Evolutionary conservation across 2,329 filamentous ascomycete genomes (phyloP).

Genomic region (Tympanopsis confertula): DNA sequence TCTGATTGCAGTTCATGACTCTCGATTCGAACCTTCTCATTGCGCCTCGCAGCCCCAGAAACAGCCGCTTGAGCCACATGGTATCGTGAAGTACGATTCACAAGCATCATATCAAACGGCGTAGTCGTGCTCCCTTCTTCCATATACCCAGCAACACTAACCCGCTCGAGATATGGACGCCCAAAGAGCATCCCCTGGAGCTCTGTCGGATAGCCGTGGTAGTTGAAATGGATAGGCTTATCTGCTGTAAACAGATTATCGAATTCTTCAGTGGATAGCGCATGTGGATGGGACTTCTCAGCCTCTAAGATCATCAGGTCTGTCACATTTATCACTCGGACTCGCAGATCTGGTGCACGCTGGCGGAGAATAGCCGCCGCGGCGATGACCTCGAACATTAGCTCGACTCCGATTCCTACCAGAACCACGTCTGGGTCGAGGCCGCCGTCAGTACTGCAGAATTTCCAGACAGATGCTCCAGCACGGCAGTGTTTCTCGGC

Average conservation of each 20-base stretch:
- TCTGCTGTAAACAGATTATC: slow-evolving; percentile 43
- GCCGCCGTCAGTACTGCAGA: slow-evolving; percentile 44
- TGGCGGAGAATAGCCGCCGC: slow-evolving; percentile 42
- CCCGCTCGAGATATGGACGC: slow-evolving; percentile 33
- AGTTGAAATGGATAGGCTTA: slow-evolving; percentile 49
- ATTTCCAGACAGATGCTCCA: slow-evolving; percentile 49
- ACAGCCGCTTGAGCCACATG: slow-evolving; percentile 45
- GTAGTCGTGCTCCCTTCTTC: slow-evolving; percentile 59
- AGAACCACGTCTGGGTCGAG: slow-evolving; percentile 49
- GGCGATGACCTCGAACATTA: slow-evolving; percentile 53
- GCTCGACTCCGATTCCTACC: slow-evolving; percentile 52
- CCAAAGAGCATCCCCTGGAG: slow-evolving; percentile 51
- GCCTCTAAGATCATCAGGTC: slow-evolving; percentile 52
- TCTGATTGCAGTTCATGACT: slow-evolving; percentile 33
- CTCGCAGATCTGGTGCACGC: slow-evolving; percentile 35
- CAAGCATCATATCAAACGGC: slow-evolving; percentile 59
- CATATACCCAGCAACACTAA: slow-evolving; percentile 45
- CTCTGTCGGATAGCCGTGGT: slow-evolving; percentile 53
- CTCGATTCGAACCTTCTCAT: slow-evolving; percentile 30
- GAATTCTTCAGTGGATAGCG: slow-evolving; percentile 38
- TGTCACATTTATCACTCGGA: slow-evolving; percentile 54
- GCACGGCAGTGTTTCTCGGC: slow-evolving; percentile 47
- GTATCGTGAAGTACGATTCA: slow-evolving; percentile 47
- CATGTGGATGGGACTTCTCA: slow-evolving; percentile 45
- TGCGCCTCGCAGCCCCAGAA: slow-evolving; percentile 29